Percentiles rank a stretch among this genome's conserved stretches.
Conservation (phyloP, 164 flowering plant species). For the Berberis thunbergii region DNA sequence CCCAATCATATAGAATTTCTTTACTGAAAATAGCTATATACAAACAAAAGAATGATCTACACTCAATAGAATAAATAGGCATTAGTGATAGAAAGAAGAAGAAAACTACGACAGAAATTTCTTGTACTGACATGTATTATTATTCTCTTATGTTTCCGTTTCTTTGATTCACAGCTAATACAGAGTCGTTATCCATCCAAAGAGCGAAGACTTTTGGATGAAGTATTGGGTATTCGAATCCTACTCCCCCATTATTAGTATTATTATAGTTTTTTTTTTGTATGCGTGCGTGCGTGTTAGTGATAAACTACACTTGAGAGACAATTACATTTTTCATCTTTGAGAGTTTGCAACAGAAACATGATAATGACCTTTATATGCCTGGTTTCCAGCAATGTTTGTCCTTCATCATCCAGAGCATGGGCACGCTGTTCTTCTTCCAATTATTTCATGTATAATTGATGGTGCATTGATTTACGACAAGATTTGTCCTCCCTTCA, state of each 20-base stretch:
- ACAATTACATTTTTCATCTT: no score
- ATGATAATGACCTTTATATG: no score
- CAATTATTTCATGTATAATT: slow-evolving; percentile 81
- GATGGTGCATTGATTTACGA: slow-evolving; percentile 81
- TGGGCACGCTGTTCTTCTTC: slow-evolving; percentile 91
- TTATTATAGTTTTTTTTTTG: neutral
- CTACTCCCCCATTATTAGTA: neutral
- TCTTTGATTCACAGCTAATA: slow-evolving; percentile 48
- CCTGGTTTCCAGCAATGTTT: slow-evolving; percentile 63
- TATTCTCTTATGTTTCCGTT: no score
- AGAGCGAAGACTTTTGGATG: slow-evolving; percentile 76
- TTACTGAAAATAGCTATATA: neutral
- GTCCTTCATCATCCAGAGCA: slow-evolving; percentile 99
- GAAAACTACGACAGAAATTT: no score
- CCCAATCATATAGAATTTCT: neutral
- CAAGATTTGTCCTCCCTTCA: slow-evolving; percentile 63
- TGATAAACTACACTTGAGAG: no score
- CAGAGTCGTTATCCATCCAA: slow-evolving; percentile 69
- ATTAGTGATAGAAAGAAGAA: no score
- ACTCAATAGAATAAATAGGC: neutral
- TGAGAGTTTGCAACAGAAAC: no score
- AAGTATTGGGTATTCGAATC: slow-evolving; percentile 66
- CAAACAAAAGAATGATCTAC: neutral
- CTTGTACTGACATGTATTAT: no score
- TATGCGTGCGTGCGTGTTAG: neutral